Evolutionary conservation across 305 asterid species (phyloP).

Genomic region (Fraxinus dipetala): DNA sequence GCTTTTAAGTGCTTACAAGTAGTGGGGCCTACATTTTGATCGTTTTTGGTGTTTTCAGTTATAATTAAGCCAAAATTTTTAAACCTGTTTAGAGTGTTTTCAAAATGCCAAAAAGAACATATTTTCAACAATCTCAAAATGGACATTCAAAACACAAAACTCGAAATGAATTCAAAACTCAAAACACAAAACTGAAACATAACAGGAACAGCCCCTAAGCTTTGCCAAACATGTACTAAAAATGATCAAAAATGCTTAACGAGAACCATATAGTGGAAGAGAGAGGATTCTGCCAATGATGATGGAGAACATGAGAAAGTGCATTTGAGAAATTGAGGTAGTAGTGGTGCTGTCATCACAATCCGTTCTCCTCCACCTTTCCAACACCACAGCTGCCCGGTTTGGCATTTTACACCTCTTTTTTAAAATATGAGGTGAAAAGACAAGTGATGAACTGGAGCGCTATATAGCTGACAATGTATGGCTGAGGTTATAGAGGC

Average conservation of each 20-base stretch:
- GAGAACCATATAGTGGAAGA: not conserved
- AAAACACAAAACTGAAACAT: no score
- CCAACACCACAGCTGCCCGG: not conserved
- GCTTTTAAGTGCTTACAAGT: not conserved
- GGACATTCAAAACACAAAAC: no score
- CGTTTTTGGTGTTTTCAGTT: no score
- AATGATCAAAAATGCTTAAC: not conserved
- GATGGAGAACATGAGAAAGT: not conserved
- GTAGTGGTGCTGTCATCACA: not conserved
- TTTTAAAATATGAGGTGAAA: not conserved
- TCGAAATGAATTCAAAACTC: no score
- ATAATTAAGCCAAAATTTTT: no score
- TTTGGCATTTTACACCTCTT: not conserved
- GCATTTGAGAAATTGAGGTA: not conserved
- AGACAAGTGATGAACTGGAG: not conserved
- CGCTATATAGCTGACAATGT: not conserved
- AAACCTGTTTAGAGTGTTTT: no score
- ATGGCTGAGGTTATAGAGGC: not conserved
- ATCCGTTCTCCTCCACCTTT: not conserved
- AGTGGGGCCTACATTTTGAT: no score
- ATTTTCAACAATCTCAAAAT: no score
- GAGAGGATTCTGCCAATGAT: conserved; percentile 10
- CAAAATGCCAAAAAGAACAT: no score
- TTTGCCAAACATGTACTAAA: not conserved
- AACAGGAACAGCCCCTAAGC: not conserved